Conservation (phyloP, 257 asterid species). For the Solanum appendiculatum region DNA sequence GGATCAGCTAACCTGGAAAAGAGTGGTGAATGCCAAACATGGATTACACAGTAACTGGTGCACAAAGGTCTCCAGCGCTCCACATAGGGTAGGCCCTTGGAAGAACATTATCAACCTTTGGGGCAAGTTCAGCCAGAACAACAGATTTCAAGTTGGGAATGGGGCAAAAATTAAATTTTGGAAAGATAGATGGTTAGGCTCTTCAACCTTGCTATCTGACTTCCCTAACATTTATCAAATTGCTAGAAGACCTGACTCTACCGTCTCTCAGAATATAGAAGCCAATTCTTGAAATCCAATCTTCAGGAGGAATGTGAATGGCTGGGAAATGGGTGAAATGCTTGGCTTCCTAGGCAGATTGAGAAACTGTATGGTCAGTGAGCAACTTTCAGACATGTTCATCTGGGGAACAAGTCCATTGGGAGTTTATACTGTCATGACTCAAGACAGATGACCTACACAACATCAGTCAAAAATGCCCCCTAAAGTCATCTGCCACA, state of each 20-base stretch:
- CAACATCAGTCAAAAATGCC: not conserved
- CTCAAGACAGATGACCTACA: not conserved
- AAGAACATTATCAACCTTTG: not conserved
- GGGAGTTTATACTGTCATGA: not conserved
- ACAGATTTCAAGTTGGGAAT: not conserved
- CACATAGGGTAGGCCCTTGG: not conserved
- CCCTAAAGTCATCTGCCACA: not conserved
- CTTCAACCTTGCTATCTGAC: not conserved
- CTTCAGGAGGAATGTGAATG: not conserved
- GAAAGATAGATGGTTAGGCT: not conserved
- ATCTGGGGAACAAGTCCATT: not conserved
- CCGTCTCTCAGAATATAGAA: not conserved
- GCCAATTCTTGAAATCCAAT: not conserved
- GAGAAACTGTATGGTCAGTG: not conserved
- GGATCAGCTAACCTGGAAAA: not conserved
- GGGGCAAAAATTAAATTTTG: not conserved
- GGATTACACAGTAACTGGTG: not conserved
- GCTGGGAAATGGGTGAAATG: not conserved
- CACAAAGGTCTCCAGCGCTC: not conserved
- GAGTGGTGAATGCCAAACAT: not conserved
- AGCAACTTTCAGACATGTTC: not conserved
- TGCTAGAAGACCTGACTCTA: not conserved
- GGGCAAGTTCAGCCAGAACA: not conserved
- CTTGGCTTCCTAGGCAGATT: not conserved
- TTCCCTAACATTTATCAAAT: not conserved